Base-by-base conservation (phyloP, 2,329 filamentous ascomycete species). In the Coccinonectria pachysandricola region DNA sequence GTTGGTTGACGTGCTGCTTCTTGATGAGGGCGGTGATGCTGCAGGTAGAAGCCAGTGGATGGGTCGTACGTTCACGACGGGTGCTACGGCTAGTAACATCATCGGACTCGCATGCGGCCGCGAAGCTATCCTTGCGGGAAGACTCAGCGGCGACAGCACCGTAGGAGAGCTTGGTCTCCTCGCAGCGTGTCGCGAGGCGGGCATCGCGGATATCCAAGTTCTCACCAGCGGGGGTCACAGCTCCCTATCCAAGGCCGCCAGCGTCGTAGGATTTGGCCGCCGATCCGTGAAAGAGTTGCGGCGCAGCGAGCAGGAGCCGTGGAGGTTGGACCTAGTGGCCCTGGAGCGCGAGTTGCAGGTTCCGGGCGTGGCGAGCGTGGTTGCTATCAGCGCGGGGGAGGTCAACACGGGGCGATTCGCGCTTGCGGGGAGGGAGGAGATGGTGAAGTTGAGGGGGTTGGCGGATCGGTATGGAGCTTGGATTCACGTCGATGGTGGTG, bases 391-490 rank as follows among this genome's bases (percentile, higher is more conserved):
- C 21, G 81, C 79, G 5, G 83, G 83, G 2, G 88, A 96, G 56
- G 84, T 95, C 15, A 95, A 96, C 43, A 92, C 86, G 0, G 86
- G 87, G 1, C 64, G 76, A 5, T 95, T 86, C 50, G 79, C 83
- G 4, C 40, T 57, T 12, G 15, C 81, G 65, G 16, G 70, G 60
- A 1, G 38, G 53, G 60, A 65, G 4, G 74, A 86, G 35, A 76
- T 77, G 61, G 50, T 54, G 28, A 60, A 62, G 29, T 54, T 95
- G 19, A 69, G 87, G 32, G 56, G 60, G 4, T 49, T 94, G 19
- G 85, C 82, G 21, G 77, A 91, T 41, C 60, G 64, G 37, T 75
- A 88, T 39, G 67, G 68, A 2, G 78, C 84, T 1, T 95, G 87
- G 87, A 65, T 95, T 19, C 88, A 96, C 52, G 76, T 88, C 6